These are phyloP conservation scores for Boletus rufocinnamomeus DNA, from an alignment of 768 basidiomycete species.

Conservation along the genomic window DNA sequence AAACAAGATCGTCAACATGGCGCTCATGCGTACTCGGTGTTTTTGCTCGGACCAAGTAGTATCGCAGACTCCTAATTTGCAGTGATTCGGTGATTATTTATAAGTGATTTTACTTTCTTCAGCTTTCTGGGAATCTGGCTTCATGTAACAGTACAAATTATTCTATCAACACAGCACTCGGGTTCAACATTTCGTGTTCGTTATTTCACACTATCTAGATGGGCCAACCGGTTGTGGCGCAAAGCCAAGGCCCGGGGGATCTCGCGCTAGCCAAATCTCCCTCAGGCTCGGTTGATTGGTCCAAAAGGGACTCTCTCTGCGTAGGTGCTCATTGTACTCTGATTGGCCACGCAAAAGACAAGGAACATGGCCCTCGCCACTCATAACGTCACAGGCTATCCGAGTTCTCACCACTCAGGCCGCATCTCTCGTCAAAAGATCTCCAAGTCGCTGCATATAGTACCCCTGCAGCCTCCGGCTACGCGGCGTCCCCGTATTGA, in stretches of 20 bases:
- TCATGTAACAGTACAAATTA: background rate
- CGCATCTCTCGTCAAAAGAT: background rate
- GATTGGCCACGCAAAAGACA: background rate
- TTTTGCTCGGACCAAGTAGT: constrained; percentile 5
- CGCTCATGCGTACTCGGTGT: background rate
- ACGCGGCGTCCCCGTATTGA: constrained; percentile 6
- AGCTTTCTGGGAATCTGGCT: background rate
- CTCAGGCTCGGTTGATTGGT: background rate
- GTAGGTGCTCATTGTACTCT: background rate
- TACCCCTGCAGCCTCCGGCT: background rate
- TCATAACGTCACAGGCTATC: background rate
- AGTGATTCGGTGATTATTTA: background rate
- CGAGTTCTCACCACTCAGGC: background rate
- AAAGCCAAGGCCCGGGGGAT: too few relatives aligned
- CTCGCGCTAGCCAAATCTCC: background rate
- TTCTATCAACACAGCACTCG: background rate
- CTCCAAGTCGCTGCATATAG: constrained; percentile 7
- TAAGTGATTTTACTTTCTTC: background rate
- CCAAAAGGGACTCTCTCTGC: background rate
- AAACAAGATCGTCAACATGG: constrained; percentile 16
- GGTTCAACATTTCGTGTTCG: background rate
- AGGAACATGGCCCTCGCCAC: background rate
- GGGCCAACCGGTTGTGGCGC: background rate
- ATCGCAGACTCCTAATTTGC: background rate
- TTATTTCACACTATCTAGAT: constrained; percentile 1